Percentiles rank a stretch among this genome's conserved stretches.
Conservation (phyloP, 768 basidiomycete species). For the Tremella mesenterica region DNA sequence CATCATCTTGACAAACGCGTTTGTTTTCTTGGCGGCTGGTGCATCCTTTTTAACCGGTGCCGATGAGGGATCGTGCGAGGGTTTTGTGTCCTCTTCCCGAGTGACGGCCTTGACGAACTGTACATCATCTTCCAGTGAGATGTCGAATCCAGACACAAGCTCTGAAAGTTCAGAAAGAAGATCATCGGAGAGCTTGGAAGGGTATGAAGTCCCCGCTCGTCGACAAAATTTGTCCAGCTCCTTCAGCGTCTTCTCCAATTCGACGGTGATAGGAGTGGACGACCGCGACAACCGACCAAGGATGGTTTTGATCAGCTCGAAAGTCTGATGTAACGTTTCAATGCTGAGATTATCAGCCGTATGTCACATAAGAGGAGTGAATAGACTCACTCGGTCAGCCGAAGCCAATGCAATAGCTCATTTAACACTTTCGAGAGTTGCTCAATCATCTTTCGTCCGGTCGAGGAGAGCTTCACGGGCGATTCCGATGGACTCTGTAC, state of each 20-base stretch:
- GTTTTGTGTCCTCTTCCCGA: background rate
- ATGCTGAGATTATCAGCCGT: slow-evolving; percentile 13
- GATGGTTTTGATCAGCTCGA: slow-evolving; percentile 68
- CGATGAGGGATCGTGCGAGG: background rate
- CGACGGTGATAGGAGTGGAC: slow-evolving; percentile 43
- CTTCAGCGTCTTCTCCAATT: slow-evolving; percentile 50
- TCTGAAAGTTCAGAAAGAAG: slow-evolving; percentile 62
- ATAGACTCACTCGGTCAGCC: slow-evolving; percentile 73
- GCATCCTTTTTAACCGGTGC: slow-evolving; percentile 1
- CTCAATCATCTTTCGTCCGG: slow-evolving; percentile 66
- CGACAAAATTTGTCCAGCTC: slow-evolving; percentile 53
- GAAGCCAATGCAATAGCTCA: slow-evolving; percentile 76
- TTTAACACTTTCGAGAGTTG: slow-evolving; percentile 69
- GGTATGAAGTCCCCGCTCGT: slow-evolving; percentile 26
- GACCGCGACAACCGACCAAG: slow-evolving; percentile 66
- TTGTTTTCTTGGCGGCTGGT: slow-evolving; percentile 17
- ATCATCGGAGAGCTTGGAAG: slow-evolving; percentile 38
- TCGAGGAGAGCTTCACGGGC: slow-evolving; percentile 51
- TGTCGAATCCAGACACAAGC: slow-evolving; percentile 54
- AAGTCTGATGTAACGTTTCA: slow-evolving; percentile 82
- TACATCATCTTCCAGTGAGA: slow-evolving; percentile 53
- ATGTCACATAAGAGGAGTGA: background rate
- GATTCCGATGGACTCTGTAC: slow-evolving; percentile 29
- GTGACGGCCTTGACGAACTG: slow-evolving; percentile 47
- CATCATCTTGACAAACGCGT: slow-evolving; percentile 43